phyloP scores from a whole-genome alignment of 495 filamentous ascomycete genomes.

The Penicillium silybi region DNA sequence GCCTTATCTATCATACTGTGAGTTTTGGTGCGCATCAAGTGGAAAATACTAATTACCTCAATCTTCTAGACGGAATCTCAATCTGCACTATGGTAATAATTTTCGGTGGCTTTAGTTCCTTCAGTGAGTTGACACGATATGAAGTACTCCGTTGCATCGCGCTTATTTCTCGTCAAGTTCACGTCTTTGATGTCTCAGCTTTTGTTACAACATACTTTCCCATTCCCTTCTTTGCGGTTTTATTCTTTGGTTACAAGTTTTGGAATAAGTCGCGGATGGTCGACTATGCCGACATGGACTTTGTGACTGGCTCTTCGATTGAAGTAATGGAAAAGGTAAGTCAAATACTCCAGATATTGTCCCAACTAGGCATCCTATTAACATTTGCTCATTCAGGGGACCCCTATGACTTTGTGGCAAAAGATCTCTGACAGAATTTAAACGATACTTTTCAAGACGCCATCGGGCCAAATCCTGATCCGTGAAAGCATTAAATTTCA shows the following conservation, averaged over 20 bases:
- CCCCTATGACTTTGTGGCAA: conserved; percentile 8
- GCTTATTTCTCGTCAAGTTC: too few species aligned
- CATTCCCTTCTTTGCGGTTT: conserved; percentile 14
- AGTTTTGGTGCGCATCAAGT: too few species aligned
- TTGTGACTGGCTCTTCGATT: conserved; percentile 16
- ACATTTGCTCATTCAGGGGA: too few species aligned
- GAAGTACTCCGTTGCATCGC: too few species aligned
- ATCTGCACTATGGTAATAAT: conserved; percentile 19
- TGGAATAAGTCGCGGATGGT: conserved; percentile 21
- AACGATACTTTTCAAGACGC: too few species aligned
- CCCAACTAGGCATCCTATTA: too few species aligned
- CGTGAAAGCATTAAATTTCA: too few species aligned
- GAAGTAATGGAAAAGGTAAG: conserved; percentile 13
- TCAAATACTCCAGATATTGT: too few species aligned
- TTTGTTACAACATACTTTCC: conserved; percentile 22
- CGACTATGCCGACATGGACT: conserved; percentile 16
- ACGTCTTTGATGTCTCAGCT: conserved; percentile 13
- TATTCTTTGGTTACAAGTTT: conserved; percentile 20
- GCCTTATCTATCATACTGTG: conserved; percentile 20
- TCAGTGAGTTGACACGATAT: too few species aligned
- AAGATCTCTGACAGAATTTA: conserved; percentile 21
- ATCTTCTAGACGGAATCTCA: conserved; percentile 21
- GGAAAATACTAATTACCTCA: too few species aligned
- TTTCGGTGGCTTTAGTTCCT: conserved; percentile 22
- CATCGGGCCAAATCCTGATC: too few species aligned